A percentile compares a stretch with the other conserved stretches of the same genome.
phyloP scores from a whole-genome alignment of 306 rosid species.

The Ceratonia siliqua region DNA sequence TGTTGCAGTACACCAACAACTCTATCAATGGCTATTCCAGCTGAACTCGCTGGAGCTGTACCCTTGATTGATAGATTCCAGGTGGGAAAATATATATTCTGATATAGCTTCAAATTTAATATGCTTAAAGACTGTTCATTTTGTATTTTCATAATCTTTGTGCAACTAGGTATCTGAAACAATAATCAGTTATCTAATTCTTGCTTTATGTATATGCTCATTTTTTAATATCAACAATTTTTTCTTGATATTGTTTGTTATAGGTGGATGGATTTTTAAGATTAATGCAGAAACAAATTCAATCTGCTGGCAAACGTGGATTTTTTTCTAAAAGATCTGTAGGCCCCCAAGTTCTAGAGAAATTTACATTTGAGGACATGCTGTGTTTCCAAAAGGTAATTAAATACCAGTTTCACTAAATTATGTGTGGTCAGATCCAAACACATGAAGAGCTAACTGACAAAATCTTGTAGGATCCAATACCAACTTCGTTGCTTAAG shows the following conservation, averaged over 20 bases:
- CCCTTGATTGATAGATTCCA: conserved; percentile 84
- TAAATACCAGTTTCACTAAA: conserved; percentile 5
- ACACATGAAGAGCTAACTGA: conserved; percentile 23
- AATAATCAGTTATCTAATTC: conserved; percentile 11
- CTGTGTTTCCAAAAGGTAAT: conserved; percentile 84
- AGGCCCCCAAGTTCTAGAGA: conserved; percentile 72
- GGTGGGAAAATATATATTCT: conserved; percentile 45
- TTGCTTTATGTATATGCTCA: conserved; percentile 18
- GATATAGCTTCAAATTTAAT: background rate
- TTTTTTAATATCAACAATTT: conserved; percentile 8
- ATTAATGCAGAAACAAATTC: conserved; percentile 89
- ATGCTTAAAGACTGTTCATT: background rate
- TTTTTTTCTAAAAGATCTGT: conserved; percentile 77
- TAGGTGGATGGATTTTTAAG: conserved; percentile 85
- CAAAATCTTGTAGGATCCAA: conserved; percentile 59
- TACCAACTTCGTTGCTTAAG: conserved; percentile 86
- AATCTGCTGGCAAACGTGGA: conserved; percentile 88
- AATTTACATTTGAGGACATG: conserved; percentile 81
- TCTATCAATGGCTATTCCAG: conserved; percentile 69
- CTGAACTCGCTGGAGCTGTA: conserved; percentile 75
- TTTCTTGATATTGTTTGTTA: conserved; percentile 18
- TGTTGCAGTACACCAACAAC: conserved; percentile 70
- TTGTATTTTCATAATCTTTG: conserved; percentile 20
- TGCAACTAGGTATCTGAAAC: conserved; percentile 19
- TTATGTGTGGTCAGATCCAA: background rate